These are phyloP conservation scores for Amphibolis antarctica DNA, from an alignment of 106 monocot species.

Conservation along the genomic window DNA sequence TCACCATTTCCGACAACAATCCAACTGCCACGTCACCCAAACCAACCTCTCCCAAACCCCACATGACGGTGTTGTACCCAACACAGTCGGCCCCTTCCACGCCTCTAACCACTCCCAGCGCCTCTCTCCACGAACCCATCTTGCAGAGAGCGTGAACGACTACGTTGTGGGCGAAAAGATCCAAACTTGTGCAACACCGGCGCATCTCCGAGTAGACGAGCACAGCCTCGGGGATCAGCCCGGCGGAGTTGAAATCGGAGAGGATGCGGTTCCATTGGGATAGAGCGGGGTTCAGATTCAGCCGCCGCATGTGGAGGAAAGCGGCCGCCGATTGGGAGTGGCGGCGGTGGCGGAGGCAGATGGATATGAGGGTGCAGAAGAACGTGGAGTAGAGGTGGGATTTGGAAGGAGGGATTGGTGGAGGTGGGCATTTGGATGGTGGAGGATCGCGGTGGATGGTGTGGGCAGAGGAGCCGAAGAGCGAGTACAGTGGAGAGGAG, in stretches of 20 bases:
- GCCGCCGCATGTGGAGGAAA: constrained; percentile 40
- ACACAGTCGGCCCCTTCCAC: constrained; percentile 27
- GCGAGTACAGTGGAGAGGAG: background rate
- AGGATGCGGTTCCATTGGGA: constrained; percentile 50
- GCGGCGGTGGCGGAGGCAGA: constrained; percentile 37
- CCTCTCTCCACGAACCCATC: constrained; percentile 13
- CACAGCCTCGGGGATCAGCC: constrained; percentile 42
- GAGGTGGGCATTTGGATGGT: background rate
- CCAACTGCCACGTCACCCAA: constrained; percentile 24
- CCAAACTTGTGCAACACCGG: constrained; percentile 12
- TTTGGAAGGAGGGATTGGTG: constrained; percentile 33
- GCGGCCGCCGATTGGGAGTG: constrained; percentile 39
- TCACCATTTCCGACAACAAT: constrained; percentile 69
- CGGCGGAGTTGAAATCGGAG: constrained; percentile 49
- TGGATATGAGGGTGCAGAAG: constrained; percentile 49
- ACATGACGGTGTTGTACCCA: constrained; percentile 55
- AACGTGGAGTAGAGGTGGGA: constrained; percentile 56
- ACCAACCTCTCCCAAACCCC: constrained; percentile 53
- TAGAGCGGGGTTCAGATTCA: constrained; percentile 42
- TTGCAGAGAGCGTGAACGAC: constrained; percentile 44
- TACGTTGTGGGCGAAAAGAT: constrained; percentile 53
- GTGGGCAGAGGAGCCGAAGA: background rate
- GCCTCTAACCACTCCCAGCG: constrained; percentile 13
- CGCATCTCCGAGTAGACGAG: constrained; percentile 43
- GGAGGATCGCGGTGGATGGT: background rate